Percentiles rank a stretch among this genome's conserved stretches.
These are phyloP conservation scores for Phlebiopsis gigantea DNA, from an alignment of 768 basidiomycete species.

Conservation along the genomic window DNA sequence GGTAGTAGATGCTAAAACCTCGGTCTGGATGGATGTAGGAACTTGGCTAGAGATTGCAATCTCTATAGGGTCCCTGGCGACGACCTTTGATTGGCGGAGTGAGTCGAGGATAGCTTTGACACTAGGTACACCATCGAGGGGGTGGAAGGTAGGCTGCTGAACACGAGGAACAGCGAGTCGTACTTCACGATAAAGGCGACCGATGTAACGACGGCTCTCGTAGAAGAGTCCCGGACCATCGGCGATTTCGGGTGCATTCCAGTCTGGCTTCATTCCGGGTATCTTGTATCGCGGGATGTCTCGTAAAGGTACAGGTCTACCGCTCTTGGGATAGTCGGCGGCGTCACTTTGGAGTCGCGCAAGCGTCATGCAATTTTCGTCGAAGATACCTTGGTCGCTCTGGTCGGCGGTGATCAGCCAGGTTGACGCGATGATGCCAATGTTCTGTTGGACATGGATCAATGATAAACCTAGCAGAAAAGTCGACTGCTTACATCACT, in stretches of 20 bases:
- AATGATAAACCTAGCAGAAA: neutral
- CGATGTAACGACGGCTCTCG: conserved; percentile 45
- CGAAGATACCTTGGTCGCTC: conserved; percentile 35
- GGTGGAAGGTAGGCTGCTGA: neutral
- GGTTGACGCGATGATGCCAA: conserved; percentile 55
- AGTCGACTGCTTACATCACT: conserved; percentile 32
- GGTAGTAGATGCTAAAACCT: conserved; percentile 5
- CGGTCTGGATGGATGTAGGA: conserved; percentile 12
- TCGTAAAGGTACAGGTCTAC: conserved; percentile 21
- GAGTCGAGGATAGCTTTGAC: neutral
- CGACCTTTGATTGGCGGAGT: neutral
- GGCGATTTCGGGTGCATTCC: conserved; percentile 52
- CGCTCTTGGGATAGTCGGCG: conserved; percentile 56
- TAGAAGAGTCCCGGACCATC: conserved; percentile 33
- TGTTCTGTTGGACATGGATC: conserved; percentile 28
- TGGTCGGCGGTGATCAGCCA: conserved; percentile 60
- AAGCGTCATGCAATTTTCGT: conserved; percentile 43
- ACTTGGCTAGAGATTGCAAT: conserved; percentile 9
- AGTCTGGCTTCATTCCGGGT: conserved; percentile 40
- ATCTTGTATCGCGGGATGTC: conserved; percentile 36
- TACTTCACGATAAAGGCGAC: conserved; percentile 52
- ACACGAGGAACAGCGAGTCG: conserved; percentile 33
- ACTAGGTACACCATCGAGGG: conserved; percentile 11
- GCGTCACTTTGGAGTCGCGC: conserved; percentile 54
- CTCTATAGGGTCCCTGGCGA: neutral